A percentile compares a stretch with the other conserved stretches of the same genome.
Conservation (phyloP, 1,284 basidiomycete species). For the Sanghuangporus baumii region DNA sequence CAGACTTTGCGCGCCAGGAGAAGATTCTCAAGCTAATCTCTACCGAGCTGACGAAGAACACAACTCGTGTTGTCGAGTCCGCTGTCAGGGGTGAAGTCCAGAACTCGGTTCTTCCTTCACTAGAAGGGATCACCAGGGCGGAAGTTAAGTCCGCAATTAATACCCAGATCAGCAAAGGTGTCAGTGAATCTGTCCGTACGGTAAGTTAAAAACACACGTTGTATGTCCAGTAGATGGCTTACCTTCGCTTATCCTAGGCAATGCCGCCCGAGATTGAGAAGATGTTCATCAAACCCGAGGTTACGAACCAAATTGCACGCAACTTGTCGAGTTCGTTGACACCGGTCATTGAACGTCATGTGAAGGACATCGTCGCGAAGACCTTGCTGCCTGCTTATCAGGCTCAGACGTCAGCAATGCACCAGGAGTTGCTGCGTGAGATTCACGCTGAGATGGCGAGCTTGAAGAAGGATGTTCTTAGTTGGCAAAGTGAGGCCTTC, state of each 20-base stretch:
- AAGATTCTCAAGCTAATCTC: constrained; percentile 82
- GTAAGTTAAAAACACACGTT: constrained; percentile 30
- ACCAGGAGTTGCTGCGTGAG: constrained; percentile 71
- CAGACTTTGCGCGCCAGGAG: constrained; percentile 77
- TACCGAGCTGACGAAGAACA: constrained; percentile 77
- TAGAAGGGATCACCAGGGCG: constrained; percentile 71
- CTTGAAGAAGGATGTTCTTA: constrained; percentile 69
- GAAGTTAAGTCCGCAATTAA: constrained; percentile 72
- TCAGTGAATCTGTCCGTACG: constrained; percentile 67
- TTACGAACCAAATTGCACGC: constrained; percentile 67
- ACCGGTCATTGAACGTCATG: constrained; percentile 69
- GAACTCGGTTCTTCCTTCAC: constrained; percentile 70
- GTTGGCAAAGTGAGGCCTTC: constrained; percentile 72
- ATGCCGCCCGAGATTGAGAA: constrained; percentile 74
- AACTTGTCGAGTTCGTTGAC: constrained; percentile 61
- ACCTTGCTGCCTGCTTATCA: constrained; percentile 68
- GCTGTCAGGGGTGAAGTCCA: constrained; percentile 78
- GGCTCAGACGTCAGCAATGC: constrained; percentile 62
- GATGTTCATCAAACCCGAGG: constrained; percentile 66
- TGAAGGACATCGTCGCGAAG: constrained; percentile 73
- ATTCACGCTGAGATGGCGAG: constrained; percentile 66
- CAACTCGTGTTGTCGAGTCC: constrained; percentile 77
- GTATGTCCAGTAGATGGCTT: constrained; percentile 11
- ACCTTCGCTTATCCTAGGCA: constrained; percentile 36
- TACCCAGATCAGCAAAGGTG: constrained; percentile 65